phyloP scores from a whole-genome alignment of 495 filamentous ascomycete species.

The Glonium stellatum region DNA sequence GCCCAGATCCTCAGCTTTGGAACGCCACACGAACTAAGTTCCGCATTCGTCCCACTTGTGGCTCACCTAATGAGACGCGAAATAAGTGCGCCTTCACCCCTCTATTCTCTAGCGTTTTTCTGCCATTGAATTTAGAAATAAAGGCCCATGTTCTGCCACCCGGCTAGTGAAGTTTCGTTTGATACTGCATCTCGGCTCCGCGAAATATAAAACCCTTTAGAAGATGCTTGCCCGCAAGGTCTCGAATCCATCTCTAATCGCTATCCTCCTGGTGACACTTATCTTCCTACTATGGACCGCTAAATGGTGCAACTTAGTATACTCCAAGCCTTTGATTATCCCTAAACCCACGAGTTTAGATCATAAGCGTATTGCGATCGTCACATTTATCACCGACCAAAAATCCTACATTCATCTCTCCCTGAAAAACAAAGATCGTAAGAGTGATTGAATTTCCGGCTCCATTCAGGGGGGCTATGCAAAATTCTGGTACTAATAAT shows the following conservation, averaged over 20 bases:
- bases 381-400: slow-evolving; percentile 25
- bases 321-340: background rate
- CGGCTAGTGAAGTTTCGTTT: too few species aligned
- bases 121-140: too few species aligned
- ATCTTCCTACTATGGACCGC: background rate
- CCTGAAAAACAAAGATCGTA: slow-evolving; percentile 28
- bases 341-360: background rate
- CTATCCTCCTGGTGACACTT: background rate
- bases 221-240: background rate
- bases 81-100: too few species aligned
- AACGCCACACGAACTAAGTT: too few species aligned
- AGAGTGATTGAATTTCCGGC: background rate
- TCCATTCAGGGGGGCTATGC: background rate
- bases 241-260: background rate
- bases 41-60: too few species aligned
- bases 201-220: background rate
- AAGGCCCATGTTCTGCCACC: too few species aligned
- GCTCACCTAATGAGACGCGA: too few species aligned
- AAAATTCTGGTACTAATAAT: background rate
- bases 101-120: too few species aligned
- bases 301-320: background rate
- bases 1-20: too few species aligned
- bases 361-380: slow-evolving; percentile 18
- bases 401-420: slow-evolving; percentile 25
- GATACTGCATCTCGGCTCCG: too few species aligned